A percentile compares a stretch with the other conserved stretches of the same genome.
Conservation (phyloP, 352 stramenopile genomes). For the Globisporangium spinosum region DNA sequence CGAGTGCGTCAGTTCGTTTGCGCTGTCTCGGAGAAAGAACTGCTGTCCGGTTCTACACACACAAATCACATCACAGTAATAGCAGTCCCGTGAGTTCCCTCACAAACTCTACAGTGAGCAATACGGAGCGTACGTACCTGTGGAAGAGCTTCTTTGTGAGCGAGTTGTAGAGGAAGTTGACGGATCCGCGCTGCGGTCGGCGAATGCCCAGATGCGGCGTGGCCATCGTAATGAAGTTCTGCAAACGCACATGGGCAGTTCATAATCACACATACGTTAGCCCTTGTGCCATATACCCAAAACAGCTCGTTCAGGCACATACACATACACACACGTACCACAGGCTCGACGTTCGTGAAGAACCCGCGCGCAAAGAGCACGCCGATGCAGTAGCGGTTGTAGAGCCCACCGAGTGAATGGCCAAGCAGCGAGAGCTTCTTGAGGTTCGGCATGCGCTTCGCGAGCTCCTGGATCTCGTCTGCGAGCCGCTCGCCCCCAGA, state of each 20-base stretch:
- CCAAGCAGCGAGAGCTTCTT: constrained; percentile 70
- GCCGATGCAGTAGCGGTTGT: constrained; percentile 73
- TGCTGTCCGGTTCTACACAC: constrained; percentile 50
- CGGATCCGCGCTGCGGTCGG: constrained; percentile 44
- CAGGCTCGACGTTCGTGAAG: constrained; percentile 64
- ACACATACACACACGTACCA: constrained; percentile 34
- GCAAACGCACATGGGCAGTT: neutral
- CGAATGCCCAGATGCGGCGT: constrained; percentile 76
- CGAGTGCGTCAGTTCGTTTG: constrained; percentile 39
- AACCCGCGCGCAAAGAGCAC: constrained; percentile 64
- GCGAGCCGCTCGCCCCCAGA: constrained; percentile 60
- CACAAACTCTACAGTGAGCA: neutral
- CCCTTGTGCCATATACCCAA: neutral
- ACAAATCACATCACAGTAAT: neutral
- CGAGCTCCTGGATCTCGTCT: constrained; percentile 55
- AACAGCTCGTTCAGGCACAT: neutral
- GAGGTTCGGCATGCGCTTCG: constrained; percentile 52
- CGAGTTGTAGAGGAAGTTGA: constrained; percentile 68
- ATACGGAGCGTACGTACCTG: constrained; percentile 31
- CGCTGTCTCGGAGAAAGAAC: constrained; percentile 50
- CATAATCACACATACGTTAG: neutral
- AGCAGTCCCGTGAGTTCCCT: neutral
- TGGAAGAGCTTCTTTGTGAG: constrained; percentile 68
- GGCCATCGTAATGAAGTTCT: constrained; percentile 83
- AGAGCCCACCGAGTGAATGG: constrained; percentile 77